Base-by-base conservation (phyloP, 129 eudicot genomes). In the Pseudognaphalium luteoalbum region DNA sequence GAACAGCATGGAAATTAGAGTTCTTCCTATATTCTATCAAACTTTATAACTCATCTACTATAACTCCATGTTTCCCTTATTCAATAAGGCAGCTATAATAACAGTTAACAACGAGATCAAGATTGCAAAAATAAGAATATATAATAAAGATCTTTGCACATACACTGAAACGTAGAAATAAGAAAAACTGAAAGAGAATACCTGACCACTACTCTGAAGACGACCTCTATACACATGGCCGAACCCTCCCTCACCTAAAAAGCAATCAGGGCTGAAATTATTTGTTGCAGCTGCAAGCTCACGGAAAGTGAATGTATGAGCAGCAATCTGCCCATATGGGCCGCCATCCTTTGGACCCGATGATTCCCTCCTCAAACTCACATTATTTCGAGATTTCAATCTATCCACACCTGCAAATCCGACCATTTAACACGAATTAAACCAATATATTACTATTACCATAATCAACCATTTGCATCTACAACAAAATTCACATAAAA, bases 241-340 rank as follows among this genome's bases (percentile, higher is more conserved):
- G 47, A 94, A 94, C 34, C 98, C 98, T 39, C 98, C 98, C 73
- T 94, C 98, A 10, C 98, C 98, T 71, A 94, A 32, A 82, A 91
- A 94, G 54, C 87, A 89, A 62, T 94, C 98, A 0, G 89, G 88
- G 82, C 91, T 88, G 68, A 94, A 94, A 81, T 91, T 94, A 79
- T 76, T 87, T 12, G 97, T 94, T 7, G 96, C 98, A 73, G 85
- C 80, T 34, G 97, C 97, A 73, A 94, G 91, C 84, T 94, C 98
- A 1, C 98, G 96, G 42, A 94, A 94, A 69, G 97, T 94, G 75
- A 91, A 94, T 32, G 93, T 94, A 57, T 91, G 96, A 17, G 98
- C 98, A 44, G 92, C 91, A 81, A 93, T 93, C 78, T 90, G 94
- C 52, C 80, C 83, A 76, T 88, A 94, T 0, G 98, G 84, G 21